These are phyloP conservation scores for Entelexis paramagnoliae DNA, from an alignment of 1,139 yeast species.

Conservation along the genomic window DNA sequence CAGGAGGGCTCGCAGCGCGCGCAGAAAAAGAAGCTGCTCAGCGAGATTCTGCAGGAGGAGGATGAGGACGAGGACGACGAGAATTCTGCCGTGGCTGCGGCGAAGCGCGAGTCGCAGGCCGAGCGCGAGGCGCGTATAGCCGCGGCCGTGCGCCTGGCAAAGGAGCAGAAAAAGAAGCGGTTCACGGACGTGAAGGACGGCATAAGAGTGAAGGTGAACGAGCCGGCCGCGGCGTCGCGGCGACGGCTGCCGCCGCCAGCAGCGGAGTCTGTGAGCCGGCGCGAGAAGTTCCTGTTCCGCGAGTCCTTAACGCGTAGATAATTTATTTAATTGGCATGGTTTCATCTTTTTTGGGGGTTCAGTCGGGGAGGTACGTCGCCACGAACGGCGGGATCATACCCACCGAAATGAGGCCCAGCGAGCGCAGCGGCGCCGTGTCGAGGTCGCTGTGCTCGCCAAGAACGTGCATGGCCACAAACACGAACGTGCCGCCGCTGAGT, in stretches of 20 bases:
- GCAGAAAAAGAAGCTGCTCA: slow-evolving; percentile 24
- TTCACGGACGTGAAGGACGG: slow-evolving; percentile 26
- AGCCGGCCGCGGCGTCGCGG: slow-evolving; percentile 8
- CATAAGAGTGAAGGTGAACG: slow-evolving; percentile 15
- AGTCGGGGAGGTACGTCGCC: slow-evolving; percentile 20
- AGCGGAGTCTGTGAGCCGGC: slow-evolving; percentile 8
- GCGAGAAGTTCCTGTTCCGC: slow-evolving; percentile 22
- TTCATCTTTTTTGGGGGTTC: too few species aligned
- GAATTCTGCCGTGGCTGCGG: background rate
- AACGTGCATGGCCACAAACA: slow-evolving; percentile 60
- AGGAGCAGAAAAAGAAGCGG: slow-evolving; percentile 26
- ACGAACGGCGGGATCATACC: slow-evolving; percentile 21
- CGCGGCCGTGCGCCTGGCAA: slow-evolving; percentile 1
- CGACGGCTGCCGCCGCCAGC: slow-evolving; percentile 21
- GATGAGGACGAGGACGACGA: slow-evolving; percentile 10
- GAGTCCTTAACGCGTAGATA: slow-evolving; percentile 22
- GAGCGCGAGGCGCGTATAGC: slow-evolving; percentile 6
- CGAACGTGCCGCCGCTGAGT: slow-evolving; percentile 66
- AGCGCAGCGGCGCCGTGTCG: slow-evolving; percentile 31
- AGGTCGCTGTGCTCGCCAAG: slow-evolving; percentile 21
- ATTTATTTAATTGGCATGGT: background rate
- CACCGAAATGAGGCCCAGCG: slow-evolving; percentile 19
- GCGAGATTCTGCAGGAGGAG: slow-evolving; percentile 20
- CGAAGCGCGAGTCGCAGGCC: background rate
- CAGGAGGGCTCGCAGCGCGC: slow-evolving; percentile 24